Base-by-base conservation (phyloP, 805 yeast genomes). In the Lachancea waltii region DNA sequence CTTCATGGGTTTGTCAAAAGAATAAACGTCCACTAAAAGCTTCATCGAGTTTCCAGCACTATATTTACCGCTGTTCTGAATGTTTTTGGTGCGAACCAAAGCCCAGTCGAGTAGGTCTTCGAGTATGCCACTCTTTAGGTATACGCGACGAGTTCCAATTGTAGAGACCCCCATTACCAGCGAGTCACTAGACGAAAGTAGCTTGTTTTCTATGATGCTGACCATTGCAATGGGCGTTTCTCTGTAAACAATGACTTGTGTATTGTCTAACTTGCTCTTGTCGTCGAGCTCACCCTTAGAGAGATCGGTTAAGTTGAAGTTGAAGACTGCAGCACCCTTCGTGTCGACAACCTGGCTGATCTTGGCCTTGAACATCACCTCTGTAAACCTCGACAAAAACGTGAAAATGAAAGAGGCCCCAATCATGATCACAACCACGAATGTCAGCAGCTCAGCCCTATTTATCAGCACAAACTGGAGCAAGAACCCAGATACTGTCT, bases 191-290 rank as follows among this genome's bases (percentile, higher is more conserved):
- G 68, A 57, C 0, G 72, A 62, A 34, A 67, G 50, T 7, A 68
- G 65, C n/a, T 70, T 65, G 27, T 62, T 54, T 30, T 66, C 68
- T 31, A 72, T 63, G 8, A 65, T 42, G 0, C 79, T 69, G 21
- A 72, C 64, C 25, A 79, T 64, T 0, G 87, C 86, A 53, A 84
- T 77, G 13, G 92, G 89, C 1, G 79, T 65, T n/a, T 73, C 73
- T 52, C 89, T 73, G 62, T 82, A 83, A 13, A 73, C 54, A 19
- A 81, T 67, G 27, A 79, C 51, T 35, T 71, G 73, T 1, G 85
- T 67, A 47, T 79, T 73, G 11, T 67, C 63, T 15, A 72, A 71
- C 49, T 49, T 44, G 35, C 52, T 48, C 48, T 26, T 44, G 30
- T 21, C 52, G 49, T 22, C 50, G 53, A 7, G 44, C 50, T 32